Percentiles rank a stretch among this genome's conserved stretches.
Evolutionary conservation across 805 yeast species (phyloP).

Genomic region (Myxozyma lipomycoides): DNA sequence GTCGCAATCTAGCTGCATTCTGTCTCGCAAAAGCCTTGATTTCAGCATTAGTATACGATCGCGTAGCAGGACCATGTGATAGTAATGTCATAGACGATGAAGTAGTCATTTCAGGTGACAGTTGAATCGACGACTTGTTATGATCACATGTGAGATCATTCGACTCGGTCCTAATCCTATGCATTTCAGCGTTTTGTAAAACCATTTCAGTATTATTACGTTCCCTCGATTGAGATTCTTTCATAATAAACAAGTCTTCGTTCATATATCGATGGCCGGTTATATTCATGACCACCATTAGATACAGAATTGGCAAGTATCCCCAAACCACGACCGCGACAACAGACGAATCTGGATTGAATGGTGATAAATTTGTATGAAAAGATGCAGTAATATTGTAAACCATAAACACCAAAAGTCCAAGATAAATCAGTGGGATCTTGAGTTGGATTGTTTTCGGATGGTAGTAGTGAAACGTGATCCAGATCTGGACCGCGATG

Average conservation of each 20-base stretch:
- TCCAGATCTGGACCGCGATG: constrained; percentile 23
- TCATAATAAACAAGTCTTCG: constrained; percentile 30
- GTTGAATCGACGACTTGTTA: background rate
- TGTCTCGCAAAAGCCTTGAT: constrained; percentile 15
- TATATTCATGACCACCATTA: constrained; percentile 30
- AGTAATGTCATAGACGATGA: background rate
- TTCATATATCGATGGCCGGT: constrained; percentile 29
- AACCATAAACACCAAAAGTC: constrained; percentile 20
- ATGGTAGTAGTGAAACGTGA: constrained; percentile 28
- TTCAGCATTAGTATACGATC: constrained; percentile 21
- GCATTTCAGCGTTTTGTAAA: constrained; percentile 11
- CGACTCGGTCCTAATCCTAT: no score
- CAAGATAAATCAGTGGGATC: constrained; percentile 20
- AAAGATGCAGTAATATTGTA: constrained; percentile 26
- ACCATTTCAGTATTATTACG: constrained; percentile 3
- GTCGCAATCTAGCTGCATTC: constrained; percentile 2
- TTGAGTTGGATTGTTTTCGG: constrained; percentile 25
- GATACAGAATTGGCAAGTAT: constrained; percentile 30
- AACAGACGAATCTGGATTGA: constrained; percentile 27
- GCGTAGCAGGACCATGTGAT: background rate
- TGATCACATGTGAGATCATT: no score
- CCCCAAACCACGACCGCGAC: constrained; percentile 30
- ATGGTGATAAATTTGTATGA: constrained; percentile 27
- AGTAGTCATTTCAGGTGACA: background rate
- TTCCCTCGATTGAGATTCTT: constrained; percentile 24